Percentiles rank a stretch among this genome's conserved stretches.
Evolutionary conservation across 345 rosid genomes (phyloP).

Genomic region (Citrus sp.): DNA sequence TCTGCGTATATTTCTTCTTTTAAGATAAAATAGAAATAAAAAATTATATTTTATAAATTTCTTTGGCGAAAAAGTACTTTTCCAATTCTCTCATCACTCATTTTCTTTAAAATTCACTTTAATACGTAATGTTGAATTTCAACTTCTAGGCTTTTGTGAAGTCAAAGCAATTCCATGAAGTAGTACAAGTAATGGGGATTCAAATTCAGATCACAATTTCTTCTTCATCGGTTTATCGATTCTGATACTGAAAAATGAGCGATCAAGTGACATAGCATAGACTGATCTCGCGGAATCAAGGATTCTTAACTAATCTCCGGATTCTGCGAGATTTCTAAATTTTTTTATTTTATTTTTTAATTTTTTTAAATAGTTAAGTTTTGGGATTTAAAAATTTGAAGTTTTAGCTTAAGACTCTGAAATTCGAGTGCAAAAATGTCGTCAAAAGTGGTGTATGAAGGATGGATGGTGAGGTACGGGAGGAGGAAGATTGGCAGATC

Average conservation of each 20-base stretch:
- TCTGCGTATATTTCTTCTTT: not conserved
- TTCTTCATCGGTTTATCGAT: slow-evolving; percentile 6
- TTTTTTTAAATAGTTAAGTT: too few species aligned
- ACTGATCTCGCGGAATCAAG: slow-evolving; percentile 31
- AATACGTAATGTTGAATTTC: slow-evolving; percentile 8
- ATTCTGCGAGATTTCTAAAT: slow-evolving; percentile 27
- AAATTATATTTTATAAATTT: not conserved
- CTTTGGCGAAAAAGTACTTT: not conserved
- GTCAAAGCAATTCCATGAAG: not conserved
- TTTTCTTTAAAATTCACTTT: not conserved
- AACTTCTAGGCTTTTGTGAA: not conserved
- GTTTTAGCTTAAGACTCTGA: not conserved
- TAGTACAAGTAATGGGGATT: slow-evolving; percentile 2
- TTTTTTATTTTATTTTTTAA: not conserved
- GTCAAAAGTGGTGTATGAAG: slow-evolving; percentile 89
- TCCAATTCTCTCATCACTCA: not conserved
- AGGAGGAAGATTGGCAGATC: slow-evolving; percentile 97
- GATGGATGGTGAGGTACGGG: slow-evolving; percentile 99
- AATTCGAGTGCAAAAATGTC: slow-evolving; percentile 40
- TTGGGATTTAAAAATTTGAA: not conserved
- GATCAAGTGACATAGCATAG: slow-evolving; percentile 24
- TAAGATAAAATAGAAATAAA: not conserved
- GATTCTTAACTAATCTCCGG: slow-evolving; percentile 33
- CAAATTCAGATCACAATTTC: slow-evolving; percentile 19
- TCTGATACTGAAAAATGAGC: slow-evolving; percentile 16